Conservation (phyloP, 2,329 filamentous ascomycete genomes). For the Saccharata proteae region DNA sequence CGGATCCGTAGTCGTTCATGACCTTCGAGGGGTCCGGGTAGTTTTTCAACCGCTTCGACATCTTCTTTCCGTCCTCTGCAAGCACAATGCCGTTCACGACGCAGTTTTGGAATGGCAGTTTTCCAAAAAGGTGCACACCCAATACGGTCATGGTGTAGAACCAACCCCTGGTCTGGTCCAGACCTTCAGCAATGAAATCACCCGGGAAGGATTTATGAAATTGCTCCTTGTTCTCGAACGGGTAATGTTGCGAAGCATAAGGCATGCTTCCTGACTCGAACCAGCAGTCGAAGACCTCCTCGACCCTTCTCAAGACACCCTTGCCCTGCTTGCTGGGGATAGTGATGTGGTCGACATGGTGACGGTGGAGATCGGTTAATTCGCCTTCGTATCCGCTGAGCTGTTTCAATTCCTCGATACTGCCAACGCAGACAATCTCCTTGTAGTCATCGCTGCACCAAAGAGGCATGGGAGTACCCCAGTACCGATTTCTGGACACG, state of each 20-base stretch:
- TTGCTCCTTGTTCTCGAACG: constrained; percentile 75
- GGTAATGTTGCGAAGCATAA: constrained; percentile 82
- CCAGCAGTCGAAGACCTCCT: constrained; percentile 95
- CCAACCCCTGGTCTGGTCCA: constrained; percentile 93
- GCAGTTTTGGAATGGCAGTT: constrained; percentile 83
- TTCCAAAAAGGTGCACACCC: constrained; percentile 75
- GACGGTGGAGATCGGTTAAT: constrained; percentile 75
- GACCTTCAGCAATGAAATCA: constrained; percentile 86
- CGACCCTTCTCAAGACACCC: constrained; percentile 64
- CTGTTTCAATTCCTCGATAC: constrained; percentile 69
- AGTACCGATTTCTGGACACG: constrained; percentile 84
- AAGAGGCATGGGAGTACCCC: constrained; percentile 84
- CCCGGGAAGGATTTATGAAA: constrained; percentile 76
- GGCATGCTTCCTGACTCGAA: constrained; percentile 96
- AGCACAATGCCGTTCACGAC: constrained; percentile 94
- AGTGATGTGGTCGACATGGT: constrained; percentile 88
- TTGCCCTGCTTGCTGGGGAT: constrained; percentile 86
- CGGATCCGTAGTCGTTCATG: constrained; percentile 80
- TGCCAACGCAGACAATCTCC: constrained; percentile 77
- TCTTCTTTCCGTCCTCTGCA: constrained; percentile 94
- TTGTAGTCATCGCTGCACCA: constrained; percentile 87
- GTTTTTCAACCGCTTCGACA: constrained; percentile 95
- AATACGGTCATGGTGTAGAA: constrained; percentile 89
- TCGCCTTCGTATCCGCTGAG: constrained; percentile 79
- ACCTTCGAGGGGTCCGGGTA: constrained; percentile 79